These are phyloP conservation scores for Heterobasidion parviporum DNA, from an alignment of 1,284 basidiomycete species.

Conservation along the genomic window DNA sequence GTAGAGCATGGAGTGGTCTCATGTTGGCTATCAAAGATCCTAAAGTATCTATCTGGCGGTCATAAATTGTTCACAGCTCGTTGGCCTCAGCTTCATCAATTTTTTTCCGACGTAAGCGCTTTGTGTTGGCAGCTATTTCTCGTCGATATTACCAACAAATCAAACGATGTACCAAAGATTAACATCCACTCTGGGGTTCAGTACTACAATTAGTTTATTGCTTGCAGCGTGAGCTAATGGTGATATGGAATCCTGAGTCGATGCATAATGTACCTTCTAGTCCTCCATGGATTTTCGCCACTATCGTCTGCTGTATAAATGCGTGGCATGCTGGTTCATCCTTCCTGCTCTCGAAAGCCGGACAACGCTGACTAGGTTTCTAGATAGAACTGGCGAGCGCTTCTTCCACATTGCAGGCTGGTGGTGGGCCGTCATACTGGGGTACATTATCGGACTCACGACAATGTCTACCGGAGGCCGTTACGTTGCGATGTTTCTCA, in stretches of 20 bases:
- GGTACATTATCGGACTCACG: conserved; percentile 52
- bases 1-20: conserved; percentile 47
- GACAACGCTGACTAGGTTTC: background rate
- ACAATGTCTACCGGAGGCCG: conserved; percentile 47
- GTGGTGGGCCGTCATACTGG: conserved; percentile 54
- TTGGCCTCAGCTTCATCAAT: conserved; percentile 65
- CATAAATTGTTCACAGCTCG: conserved; percentile 39
- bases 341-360: background rate
- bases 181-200: conserved; percentile 58
- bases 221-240: conserved; percentile 47
- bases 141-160: background rate
- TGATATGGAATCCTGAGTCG: conserved; percentile 1
- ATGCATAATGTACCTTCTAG: conserved; percentile 21
- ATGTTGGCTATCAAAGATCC: conserved; percentile 54
- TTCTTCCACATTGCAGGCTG: conserved; percentile 58
- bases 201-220: conserved; percentile 49
- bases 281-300: conserved; percentile 57
- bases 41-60: conserved; percentile 52
- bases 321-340: conserved; percentile 56
- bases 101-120: conserved; percentile 62
- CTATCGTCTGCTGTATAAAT: conserved; percentile 46
- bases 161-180: conserved; percentile 27
- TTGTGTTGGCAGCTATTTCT: too few species aligned
- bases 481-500: conserved; percentile 37
- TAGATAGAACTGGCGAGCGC: conserved; percentile 54